Base-by-base conservation (phyloP, 2,329 filamentous ascomycete species). In the Botryotinia calthae region DNA sequence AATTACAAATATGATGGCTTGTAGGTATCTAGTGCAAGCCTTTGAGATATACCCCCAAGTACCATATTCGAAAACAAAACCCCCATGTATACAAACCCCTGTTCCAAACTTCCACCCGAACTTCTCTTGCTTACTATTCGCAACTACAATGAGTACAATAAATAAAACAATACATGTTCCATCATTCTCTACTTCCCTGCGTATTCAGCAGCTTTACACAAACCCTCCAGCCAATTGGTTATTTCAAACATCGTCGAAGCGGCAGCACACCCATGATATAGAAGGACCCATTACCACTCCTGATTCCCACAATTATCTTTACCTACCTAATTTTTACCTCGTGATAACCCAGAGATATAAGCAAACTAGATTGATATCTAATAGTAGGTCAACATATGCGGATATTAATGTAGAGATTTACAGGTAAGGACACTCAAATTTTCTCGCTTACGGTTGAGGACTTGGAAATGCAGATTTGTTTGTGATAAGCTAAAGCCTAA, bases 201-300 rank as follows among this genome's bases (percentile, higher is more conserved):
- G 5, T 12, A 54, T 14, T 0, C 9, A 4, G 3, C 25, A 54
- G 6, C 10, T 12, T 16, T 14, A 54, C 0, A 54, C 5, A 16
- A n/a, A 10, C 25, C 10, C 22, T 25, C 48, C 48, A 14, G 4
- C 1, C 25, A 34, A 34, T 7, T 1, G 4, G 1, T n/a, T 14
- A n/a, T 1, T 6, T 14, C 2, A 14, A n/a, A 14, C 1, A 51
- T 14, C 25, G 1, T 5, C 10, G 4, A 1, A n/a, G 10, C 25
- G 14, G 25, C 46, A 51, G 25, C 25, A 51, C n/a, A 4, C 9
- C 25, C 25, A 4, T 9, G 4, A n/a, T 2, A 51, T 5, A n/a
- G 4, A 51, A n/a, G 10, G 5, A n/a, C 1, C 48, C 1, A 16
- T 6, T 54, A n/a, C 5, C 12, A n/a, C 48, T 54, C 48, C 25